Evolutionary conservation across 2,329 filamentous ascomycete genomes (phyloP).

Genomic region (Aspergillus viridinutans): DNA sequence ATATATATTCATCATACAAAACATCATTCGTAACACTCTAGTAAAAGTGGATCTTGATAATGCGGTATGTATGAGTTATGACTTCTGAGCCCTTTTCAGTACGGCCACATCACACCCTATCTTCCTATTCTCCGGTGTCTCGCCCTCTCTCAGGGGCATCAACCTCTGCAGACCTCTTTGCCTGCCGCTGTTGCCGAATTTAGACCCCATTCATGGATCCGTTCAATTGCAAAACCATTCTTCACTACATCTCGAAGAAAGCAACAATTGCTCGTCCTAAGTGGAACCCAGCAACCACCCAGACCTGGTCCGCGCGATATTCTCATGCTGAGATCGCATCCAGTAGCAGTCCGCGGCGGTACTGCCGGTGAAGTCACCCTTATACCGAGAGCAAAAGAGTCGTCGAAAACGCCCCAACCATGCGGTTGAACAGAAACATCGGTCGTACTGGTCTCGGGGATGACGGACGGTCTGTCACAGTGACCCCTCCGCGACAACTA

Average conservation of each 20-base stretch:
- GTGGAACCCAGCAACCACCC: slow-evolving; percentile 56
- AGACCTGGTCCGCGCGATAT: slow-evolving; percentile 52
- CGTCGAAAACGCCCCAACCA: slow-evolving; percentile 48
- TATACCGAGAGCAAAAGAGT: slow-evolving; percentile 36
- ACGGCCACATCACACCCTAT: slow-evolving; percentile 55
- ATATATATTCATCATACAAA: background rate
- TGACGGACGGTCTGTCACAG: slow-evolving; percentile 50
- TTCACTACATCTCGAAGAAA: slow-evolving; percentile 50
- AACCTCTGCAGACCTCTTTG: slow-evolving; percentile 42
- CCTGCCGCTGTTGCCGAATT: slow-evolving; percentile 35
- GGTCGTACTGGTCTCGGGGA: slow-evolving; percentile 15
- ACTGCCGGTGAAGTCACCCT: slow-evolving; percentile 49
- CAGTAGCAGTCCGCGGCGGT: slow-evolving; percentile 60
- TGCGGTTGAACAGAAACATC: slow-evolving; percentile 46
- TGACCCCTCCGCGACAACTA: slow-evolving; percentile 45
- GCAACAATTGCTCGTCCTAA: slow-evolving; percentile 55
- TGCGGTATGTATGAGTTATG: too few species aligned
- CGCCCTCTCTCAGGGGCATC: slow-evolving; percentile 46
- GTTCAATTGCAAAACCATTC: slow-evolving; percentile 47
- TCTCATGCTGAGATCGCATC: slow-evolving; percentile 55
- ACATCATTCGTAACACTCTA: slow-evolving; percentile 2
- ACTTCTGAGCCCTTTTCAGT: slow-evolving; percentile 22
- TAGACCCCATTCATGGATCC: slow-evolving; percentile 53
- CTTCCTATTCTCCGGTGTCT: slow-evolving; percentile 47
- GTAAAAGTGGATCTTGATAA: background rate